A percentile compares a stretch with the other conserved stretches of the same genome.
phyloP scores from a whole-genome alignment of 2,329 filamentous ascomycete species.

The Salinomyces thailandicus region DNA sequence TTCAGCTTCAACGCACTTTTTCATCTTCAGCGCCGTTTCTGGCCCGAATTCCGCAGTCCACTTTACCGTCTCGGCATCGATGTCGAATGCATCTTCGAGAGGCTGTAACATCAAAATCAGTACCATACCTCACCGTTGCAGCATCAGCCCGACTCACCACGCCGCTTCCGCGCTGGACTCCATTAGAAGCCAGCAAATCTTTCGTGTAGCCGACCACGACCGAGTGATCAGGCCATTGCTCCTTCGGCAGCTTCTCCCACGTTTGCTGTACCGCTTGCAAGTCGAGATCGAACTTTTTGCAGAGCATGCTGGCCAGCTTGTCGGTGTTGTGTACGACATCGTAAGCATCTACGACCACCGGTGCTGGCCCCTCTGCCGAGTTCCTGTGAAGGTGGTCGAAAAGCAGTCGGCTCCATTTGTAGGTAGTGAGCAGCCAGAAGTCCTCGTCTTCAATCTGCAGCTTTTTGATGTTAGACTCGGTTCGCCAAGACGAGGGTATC shows the following conservation, averaged over 20 bases:
- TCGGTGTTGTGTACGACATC: slow-evolving; percentile 10
- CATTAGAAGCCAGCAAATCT: slow-evolving; percentile 5
- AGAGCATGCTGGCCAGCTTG: slow-evolving; percentile 2
- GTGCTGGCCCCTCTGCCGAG: neutral
- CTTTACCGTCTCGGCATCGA: slow-evolving; percentile 6
- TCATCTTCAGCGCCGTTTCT: slow-evolving; percentile 5
- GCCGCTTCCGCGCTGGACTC: slow-evolving; percentile 4
- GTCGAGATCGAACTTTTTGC: slow-evolving; percentile 5
- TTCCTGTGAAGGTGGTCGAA: neutral
- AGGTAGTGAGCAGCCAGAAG: slow-evolving; percentile 2
- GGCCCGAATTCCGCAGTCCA: slow-evolving; percentile 11
- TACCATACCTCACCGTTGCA: neutral
- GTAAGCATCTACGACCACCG: slow-evolving; percentile 12
- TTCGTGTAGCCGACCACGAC: slow-evolving; percentile 5
- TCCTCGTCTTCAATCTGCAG: slow-evolving; percentile 2
- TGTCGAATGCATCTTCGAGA: slow-evolving; percentile 2
- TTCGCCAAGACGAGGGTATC: slow-evolving; percentile 9
- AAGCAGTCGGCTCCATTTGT: slow-evolving; percentile 1
- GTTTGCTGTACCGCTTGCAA: slow-evolving; percentile 6
- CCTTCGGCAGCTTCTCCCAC: slow-evolving; percentile 5
- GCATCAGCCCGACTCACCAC: slow-evolving; percentile 3
- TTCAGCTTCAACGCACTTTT: slow-evolving; percentile 5
- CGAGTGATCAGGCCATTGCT: slow-evolving; percentile 7
- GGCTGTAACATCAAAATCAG: slow-evolving; percentile 1
- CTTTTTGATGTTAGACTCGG: neutral